Evolutionary conservation across 2,329 filamentous ascomycete genomes (phyloP), one percentile per base, ranked within the genome.

Genomic region (Fusarium sp.): DNA sequence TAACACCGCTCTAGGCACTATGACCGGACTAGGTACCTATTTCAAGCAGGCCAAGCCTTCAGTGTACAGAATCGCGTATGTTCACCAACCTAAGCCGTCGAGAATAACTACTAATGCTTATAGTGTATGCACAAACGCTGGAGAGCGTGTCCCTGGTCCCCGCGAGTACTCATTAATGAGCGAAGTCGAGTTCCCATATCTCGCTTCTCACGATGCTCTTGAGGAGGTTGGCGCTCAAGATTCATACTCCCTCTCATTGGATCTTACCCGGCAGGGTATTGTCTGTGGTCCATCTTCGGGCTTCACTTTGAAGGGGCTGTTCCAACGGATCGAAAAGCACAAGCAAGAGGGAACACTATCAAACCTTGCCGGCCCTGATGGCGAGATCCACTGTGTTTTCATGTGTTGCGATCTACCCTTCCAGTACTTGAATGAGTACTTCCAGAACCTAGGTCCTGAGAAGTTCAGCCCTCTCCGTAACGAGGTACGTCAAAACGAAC

Each of bases 371-470:
- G 84, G 83, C 4, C 77, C 80, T 3, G 80, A 84, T 48, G 84
- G 85, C 5, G 79, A 84, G 81, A 81, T 85, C 13, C 80, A 86
- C 56, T 88, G 85, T 48, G 87, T 89, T 5, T 91, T 91, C 76
- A 80, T 90, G 35, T 90, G 88, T 77, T 89, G 87, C 64, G 89
- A 91, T 67, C 77, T 90, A 23, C 89, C 89, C 1, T 90, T 90
- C 71, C 88, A 90, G 74, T 90, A 90, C 70, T 81, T 90, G 52
- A 82, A 85, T 35, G 86, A 87, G 70, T 90, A 90, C 74, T 90
- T 89, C 66, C 80, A 85, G 48, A 89, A 88, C 66, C 77, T 90
- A 10, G 83, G 81, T 1, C 72, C 80, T 2, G 80, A 83, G 18
- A 78, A 85, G 53, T 89, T 89, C 75, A 83, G 80, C 32, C 79